Evolutionary conservation across 495 filamentous ascomycete genomes (phyloP), one percentile per base, ranked within the genome.

Genomic region (Immersiella caudata): DNA sequence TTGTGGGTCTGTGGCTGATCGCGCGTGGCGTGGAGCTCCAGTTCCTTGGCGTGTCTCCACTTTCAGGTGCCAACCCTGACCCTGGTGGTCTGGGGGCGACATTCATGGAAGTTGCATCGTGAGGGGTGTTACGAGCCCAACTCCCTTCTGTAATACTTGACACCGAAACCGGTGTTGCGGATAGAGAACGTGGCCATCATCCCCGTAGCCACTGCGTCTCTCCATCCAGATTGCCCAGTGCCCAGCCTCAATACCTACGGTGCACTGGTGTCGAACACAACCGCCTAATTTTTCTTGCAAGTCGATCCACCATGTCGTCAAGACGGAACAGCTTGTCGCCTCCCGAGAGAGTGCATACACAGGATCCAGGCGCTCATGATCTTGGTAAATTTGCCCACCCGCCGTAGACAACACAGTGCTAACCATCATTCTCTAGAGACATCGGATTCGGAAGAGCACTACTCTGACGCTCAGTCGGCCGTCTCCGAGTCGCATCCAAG

Each of bases 381-480:
- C 84, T 92, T 72, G 86, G 93, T 96, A 84, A 29, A 24, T 68
- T 85, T 54, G 64, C 22, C 21, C 25, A 33, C 27, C 50, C n/a
- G 14, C 3, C 25, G 11, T 21, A 6, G 25, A 51, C 24, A 33
- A 14, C 25, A 21, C 36, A 40, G 1, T 25, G 51, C 67, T 72
- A 24, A 76, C 67, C 51, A 18, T n/a, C 50, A n/a, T 33, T 27
- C 40, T 60, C 61, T 66, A 86, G 87, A 84, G 76, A 84, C 81
- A 57, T 91, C 90, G 21, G 89, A 89, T 65, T 91, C 88, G 54
- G 92, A 96, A 27, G 93, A 97, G 60, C 91, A 96, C 78, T 97
- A 93, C 77, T 93, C 93, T 59, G 93, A 96, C 82, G 93, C 93
- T 67, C 90, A 88, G 65, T 91, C 94, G 77, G 91, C 87, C 67